phyloP scores from a whole-genome alignment of 1,139 yeast genomes.

The Eremothecium cymbalariae region DNA sequence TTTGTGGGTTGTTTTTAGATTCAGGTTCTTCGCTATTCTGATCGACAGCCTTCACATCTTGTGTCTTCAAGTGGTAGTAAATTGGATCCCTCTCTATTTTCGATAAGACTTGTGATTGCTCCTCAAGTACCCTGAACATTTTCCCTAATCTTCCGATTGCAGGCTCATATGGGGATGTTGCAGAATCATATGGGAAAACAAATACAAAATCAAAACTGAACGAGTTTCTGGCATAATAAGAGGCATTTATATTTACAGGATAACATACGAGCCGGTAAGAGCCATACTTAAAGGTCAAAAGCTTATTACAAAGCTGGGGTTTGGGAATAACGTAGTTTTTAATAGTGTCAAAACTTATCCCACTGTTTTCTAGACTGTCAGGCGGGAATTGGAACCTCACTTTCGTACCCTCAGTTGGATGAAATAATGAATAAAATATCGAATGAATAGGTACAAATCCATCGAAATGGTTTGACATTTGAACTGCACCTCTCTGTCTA shows the following conservation, averaged over 20 bases:
- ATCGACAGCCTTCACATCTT: conserved; percentile 7
- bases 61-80: conserved; percentile 26
- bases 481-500: not conserved
- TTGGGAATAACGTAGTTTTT: conserved; percentile 91
- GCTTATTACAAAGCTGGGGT: conserved; percentile 76
- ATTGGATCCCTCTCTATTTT: conserved; percentile 35
- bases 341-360: conserved; percentile 76
- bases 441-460: conserved; percentile 60
- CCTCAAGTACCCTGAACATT: conserved; percentile 86
- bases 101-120: conserved; percentile 73
- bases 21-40: conserved; percentile 6
- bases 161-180: conserved; percentile 78
- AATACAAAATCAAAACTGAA: conserved; percentile 90
- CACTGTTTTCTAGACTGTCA: conserved; percentile 39
- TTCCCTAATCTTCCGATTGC: conserved; percentile 76
- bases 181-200: conserved; percentile 77
- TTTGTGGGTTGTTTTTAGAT: conserved; percentile 1
- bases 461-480: conserved; percentile 19
- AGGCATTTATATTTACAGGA: conserved; percentile 74
- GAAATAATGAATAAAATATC: conserved; percentile 83
- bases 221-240: conserved; percentile 77
- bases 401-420: conserved; percentile 92
- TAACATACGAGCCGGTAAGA: conserved; percentile 75
- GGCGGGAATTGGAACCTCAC: conserved; percentile 89
- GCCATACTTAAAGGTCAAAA: conserved; percentile 65